Conservation (phyloP, 2,329 filamentous ascomycete genomes). For the Penicillium olsonii region DNA sequence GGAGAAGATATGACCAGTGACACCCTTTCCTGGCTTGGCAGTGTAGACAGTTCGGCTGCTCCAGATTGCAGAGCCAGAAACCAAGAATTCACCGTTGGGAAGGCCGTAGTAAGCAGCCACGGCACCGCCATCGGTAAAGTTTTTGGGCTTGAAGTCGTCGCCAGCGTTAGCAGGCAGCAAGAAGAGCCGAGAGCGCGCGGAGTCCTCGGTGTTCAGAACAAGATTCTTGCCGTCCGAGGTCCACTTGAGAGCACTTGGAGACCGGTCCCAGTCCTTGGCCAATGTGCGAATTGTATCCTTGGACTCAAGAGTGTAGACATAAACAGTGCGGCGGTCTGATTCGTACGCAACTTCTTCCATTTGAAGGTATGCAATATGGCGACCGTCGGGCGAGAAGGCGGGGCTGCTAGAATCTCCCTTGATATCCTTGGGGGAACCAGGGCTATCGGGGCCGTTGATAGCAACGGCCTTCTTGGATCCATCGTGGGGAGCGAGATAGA, state of each 20-base stretch:
- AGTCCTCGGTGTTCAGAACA: conserved; percentile 72
- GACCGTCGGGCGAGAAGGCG: conserved; percentile 72
- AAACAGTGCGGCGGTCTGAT: conserved; percentile 65
- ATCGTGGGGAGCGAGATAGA: conserved; percentile 70
- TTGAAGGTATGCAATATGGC: conserved; percentile 71
- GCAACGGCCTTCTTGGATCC: conserved; percentile 56
- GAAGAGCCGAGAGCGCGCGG: conserved; percentile 55
- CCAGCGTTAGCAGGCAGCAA: conserved; percentile 35
- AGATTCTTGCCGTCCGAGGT: conserved; percentile 59
- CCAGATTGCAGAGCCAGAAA: conserved; percentile 38
- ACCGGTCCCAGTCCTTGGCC: conserved; percentile 53
- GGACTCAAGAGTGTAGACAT: conserved; percentile 40
- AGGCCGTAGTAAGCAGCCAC: conserved; percentile 33
- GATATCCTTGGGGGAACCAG: conserved; percentile 52
- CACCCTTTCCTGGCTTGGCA: conserved; percentile 29
- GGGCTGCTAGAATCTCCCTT: conserved; percentile 64
- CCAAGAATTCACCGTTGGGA: conserved; percentile 33
- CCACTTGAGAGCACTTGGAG: conserved; percentile 54
- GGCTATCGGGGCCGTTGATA: conserved; percentile 45
- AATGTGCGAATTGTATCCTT: conserved; percentile 40
- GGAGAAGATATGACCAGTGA: conserved; percentile 33
- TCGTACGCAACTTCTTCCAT: conserved; percentile 81
- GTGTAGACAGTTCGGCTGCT: conserved; percentile 39
- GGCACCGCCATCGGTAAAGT: conserved; percentile 39
- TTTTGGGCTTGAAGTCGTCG: conserved; percentile 35